A percentile compares a stretch with the other conserved stretches of the same genome.
Conservation (phyloP, 108 stramenopile species). For the Cyclotella sp. region DNA sequence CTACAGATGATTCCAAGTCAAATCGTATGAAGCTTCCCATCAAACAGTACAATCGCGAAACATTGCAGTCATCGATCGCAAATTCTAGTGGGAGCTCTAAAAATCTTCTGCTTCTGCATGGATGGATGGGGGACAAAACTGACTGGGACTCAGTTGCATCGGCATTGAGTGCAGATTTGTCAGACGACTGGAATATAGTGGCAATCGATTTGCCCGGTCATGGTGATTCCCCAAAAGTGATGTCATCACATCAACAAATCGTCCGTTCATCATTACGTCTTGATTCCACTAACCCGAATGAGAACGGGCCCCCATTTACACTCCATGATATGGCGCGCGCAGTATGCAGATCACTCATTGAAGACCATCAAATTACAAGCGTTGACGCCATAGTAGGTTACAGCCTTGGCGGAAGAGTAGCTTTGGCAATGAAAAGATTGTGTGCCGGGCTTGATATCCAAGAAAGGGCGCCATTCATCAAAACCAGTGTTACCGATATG, state of each 20-base stretch:
- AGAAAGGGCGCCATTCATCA: background rate
- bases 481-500: background rate
- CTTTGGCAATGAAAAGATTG: constrained; percentile 74
- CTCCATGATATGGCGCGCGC: constrained; percentile 63
- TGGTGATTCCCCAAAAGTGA: constrained; percentile 53
- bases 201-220: constrained; percentile 82
- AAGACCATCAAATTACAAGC: constrained; percentile 54
- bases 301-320: constrained; percentile 34
- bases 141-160: constrained; percentile 75
- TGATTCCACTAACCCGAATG: constrained; percentile 25
- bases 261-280: constrained; percentile 44
- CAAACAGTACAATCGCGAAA: constrained; percentile 32
- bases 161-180: constrained; percentile 38
- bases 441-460: constrained; percentile 11
- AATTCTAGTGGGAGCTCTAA: constrained; percentile 31
- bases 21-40: constrained; percentile 31
- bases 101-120: constrained; percentile 81
- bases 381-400: constrained; percentile 83
- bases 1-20: background rate
- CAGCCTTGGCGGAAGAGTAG: constrained; percentile 86
- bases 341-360: constrained; percentile 55
- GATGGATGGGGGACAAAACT: constrained; percentile 88
- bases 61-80: constrained; percentile 3
- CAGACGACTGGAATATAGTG: constrained; percentile 69
- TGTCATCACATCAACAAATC: constrained; percentile 42